A percentile compares a stretch with the other conserved stretches of the same genome.
Evolutionary conservation across 768 basidiomycete genomes (phyloP).

Genomic region (Lentinula detonsa): DNA sequence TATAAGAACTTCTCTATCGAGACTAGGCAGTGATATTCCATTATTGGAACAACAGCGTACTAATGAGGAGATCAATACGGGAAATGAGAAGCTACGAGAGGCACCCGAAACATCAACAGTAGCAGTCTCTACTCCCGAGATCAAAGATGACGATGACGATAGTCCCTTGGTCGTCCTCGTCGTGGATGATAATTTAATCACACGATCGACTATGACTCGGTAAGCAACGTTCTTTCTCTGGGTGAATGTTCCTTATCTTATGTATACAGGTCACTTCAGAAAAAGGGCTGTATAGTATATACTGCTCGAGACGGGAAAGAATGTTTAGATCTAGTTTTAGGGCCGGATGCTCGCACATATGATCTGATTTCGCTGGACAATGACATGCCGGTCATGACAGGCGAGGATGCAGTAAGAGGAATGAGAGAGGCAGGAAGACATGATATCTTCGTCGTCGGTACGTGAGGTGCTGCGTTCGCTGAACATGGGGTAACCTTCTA

Average conservation of each 20-base stretch:
- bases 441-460: slow-evolving; percentile 26
- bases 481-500: neutral
- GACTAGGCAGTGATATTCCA: neutral
- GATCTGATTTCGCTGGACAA: slow-evolving; percentile 33
- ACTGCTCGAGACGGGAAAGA: slow-evolving; percentile 30
- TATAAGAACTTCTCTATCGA: slow-evolving; percentile 3
- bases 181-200: slow-evolving; percentile 30
- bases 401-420: slow-evolving; percentile 26
- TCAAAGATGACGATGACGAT: neutral
- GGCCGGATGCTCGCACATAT: slow-evolving; percentile 15
- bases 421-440: slow-evolving; percentile 22
- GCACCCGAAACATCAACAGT: neutral
- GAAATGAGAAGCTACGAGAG: neutral
- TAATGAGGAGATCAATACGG: neutral
- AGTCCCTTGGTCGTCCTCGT: slow-evolving; percentile 20
- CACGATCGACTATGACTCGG: slow-evolving; percentile 16
- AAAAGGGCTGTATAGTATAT: slow-evolving; percentile 29
- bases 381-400: slow-evolving; percentile 23
- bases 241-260: neutral
- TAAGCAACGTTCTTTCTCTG: slow-evolving; percentile 6
- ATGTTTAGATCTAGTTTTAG: slow-evolving; percentile 27
- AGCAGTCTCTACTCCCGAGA: neutral
- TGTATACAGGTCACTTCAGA: slow-evolving; percentile 21
- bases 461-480: slow-evolving; percentile 8
- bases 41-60: neutral